phyloP scores from a whole-genome alignment of 2,329 filamentous ascomycete genomes.

The Colletotrichum cordylinicola region DNA sequence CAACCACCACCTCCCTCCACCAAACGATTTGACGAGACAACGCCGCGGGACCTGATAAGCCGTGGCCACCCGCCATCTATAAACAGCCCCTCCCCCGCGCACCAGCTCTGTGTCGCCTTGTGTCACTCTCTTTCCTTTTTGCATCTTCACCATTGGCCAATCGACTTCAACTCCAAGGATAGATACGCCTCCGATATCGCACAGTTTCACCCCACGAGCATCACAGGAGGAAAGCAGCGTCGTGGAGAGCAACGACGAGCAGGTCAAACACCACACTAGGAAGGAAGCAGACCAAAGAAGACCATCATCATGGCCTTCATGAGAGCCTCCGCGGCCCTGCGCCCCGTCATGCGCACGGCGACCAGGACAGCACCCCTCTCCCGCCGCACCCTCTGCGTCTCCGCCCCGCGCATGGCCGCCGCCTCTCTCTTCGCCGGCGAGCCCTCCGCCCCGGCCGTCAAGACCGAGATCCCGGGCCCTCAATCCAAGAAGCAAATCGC shows the following conservation, averaged over 20 bases:
- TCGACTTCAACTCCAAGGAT: not conserved
- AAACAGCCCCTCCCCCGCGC: conserved; percentile 15
- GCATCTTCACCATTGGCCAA: conserved; percentile 1
- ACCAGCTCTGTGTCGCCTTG: not conserved
- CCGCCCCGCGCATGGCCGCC: conserved; percentile 17
- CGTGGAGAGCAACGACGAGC: not conserved
- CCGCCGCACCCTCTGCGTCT: conserved; percentile 15
- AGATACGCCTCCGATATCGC: conserved; percentile 6
- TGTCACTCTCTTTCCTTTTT: not conserved
- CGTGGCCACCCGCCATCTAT: conserved; percentile 22
- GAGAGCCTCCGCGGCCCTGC: conserved; percentile 13
- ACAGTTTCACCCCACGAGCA: not conserved
- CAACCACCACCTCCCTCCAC: not conserved
- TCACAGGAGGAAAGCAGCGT: not conserved
- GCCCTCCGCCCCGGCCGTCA: conserved; percentile 57
- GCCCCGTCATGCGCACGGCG: conserved; percentile 16
- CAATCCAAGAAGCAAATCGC: conserved; percentile 72
- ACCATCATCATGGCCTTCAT: conserved; percentile 11
- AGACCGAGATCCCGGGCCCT: conserved; percentile 76
- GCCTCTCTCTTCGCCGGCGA: conserved; percentile 50
- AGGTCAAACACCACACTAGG: not conserved
- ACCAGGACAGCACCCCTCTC: not conserved
- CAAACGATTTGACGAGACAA: not conserved
- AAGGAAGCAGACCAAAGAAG: not conserved
- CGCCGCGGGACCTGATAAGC: conserved; percentile 9